Conservation (phyloP, 2,329 filamentous ascomycete genomes). For the Penicillium italicum region DNA sequence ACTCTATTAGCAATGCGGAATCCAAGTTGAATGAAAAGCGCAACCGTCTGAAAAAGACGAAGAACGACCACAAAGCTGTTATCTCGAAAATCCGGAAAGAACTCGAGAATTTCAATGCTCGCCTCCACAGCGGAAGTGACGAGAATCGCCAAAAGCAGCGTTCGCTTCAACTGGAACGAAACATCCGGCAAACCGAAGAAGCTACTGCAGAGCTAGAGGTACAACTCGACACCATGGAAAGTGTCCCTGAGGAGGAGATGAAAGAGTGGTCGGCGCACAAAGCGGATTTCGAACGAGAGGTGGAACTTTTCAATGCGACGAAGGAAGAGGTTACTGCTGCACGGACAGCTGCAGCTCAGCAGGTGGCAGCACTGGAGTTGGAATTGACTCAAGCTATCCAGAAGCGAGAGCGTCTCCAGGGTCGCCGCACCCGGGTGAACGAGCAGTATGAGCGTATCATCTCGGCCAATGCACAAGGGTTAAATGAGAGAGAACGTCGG, state of each 20-base stretch:
- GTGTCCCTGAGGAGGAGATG: constrained; percentile 56
- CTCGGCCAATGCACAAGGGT: constrained; percentile 55
- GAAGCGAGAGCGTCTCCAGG: constrained; percentile 58
- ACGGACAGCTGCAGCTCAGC: constrained; percentile 51
- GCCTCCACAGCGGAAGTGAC: constrained; percentile 57
- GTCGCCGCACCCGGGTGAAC: constrained; percentile 55
- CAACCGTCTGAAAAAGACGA: constrained; percentile 56
- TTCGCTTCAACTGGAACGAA: constrained; percentile 59
- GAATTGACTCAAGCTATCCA: constrained; percentile 53
- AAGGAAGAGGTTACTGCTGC: constrained; percentile 50
- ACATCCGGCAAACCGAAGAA: constrained; percentile 61
- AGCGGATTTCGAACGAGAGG: constrained; percentile 53
- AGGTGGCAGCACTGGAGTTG: constrained; percentile 50
- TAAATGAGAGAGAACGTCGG: constrained; percentile 53
- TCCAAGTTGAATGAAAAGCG: constrained; percentile 58
- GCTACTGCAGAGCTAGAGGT: constrained; percentile 53
- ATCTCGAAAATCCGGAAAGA: constrained; percentile 59
- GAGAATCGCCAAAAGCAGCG: constrained; percentile 62
- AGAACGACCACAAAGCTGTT: constrained; percentile 59
- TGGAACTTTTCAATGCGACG: constrained; percentile 49
- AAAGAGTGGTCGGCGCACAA: constrained; percentile 53
- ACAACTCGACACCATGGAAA: constrained; percentile 55
- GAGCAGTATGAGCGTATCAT: constrained; percentile 60
- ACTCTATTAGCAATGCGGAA: constrained; percentile 61
- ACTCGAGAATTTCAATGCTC: constrained; percentile 56